Evolutionary conservation across 1,284 basidiomycete genomes (phyloP).

Genomic region (Rhodotorula sp.): DNA sequence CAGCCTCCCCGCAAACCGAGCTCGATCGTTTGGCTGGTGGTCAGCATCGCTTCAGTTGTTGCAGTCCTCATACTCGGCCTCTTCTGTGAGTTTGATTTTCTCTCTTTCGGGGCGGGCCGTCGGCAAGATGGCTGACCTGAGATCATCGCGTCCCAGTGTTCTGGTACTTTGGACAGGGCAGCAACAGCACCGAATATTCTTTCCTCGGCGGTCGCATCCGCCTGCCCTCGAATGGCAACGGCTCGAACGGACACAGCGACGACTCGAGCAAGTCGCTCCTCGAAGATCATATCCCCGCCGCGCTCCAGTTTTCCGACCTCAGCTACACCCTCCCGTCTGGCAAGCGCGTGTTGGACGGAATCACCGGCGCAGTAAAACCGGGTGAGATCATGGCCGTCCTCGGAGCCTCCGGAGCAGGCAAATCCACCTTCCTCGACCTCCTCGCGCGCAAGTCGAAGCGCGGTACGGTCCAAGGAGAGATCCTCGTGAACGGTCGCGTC

Average conservation of each 20-base stretch:
- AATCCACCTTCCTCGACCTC: conserved; percentile 93
- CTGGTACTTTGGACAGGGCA: conserved; percentile 81
- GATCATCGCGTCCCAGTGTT: conserved; percentile 57
- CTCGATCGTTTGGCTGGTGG: conserved; percentile 73
- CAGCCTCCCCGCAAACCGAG: conserved; percentile 74
- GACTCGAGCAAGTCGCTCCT: conserved; percentile 75
- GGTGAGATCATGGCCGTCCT: conserved; percentile 92
- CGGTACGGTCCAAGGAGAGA: conserved; percentile 69
- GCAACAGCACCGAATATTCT: conserved; percentile 57
- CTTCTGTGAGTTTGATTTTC: conserved; percentile 39
- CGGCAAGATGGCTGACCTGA: background rate
- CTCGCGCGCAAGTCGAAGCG: conserved; percentile 84
- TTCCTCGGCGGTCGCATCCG: conserved; percentile 58
- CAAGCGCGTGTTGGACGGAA: conserved; percentile 65
- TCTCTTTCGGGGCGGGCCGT: background rate
- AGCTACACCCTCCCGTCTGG: conserved; percentile 69
- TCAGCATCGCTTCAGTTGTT: conserved; percentile 76
- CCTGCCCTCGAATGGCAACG: conserved; percentile 58
- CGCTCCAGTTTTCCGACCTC: conserved; percentile 80
- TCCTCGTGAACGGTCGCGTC: conserved; percentile 79
- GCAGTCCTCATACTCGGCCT: conserved; percentile 55
- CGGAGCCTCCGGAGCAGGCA: conserved; percentile 94
- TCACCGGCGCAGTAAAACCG: conserved; percentile 77
- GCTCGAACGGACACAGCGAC: conserved; percentile 67
- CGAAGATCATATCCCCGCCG: conserved; percentile 89